phyloP scores from a whole-genome alignment of 768 basidiomycete species.

The Mycena pura region DNA sequence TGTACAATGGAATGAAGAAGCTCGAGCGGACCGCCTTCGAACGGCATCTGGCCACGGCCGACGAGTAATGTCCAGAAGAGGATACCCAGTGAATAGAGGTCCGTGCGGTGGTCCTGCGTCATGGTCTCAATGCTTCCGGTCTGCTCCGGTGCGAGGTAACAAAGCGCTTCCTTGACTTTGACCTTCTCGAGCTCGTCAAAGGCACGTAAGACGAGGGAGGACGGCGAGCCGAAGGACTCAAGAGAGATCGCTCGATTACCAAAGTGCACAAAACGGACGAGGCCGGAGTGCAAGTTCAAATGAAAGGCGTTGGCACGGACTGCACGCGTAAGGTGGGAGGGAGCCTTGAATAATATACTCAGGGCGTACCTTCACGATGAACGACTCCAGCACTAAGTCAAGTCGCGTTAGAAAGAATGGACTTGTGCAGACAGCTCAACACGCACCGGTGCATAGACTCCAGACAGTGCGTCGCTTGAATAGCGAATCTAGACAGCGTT shows the following conservation, averaged over 20 bases:
- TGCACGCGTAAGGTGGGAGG: conserved; percentile 29
- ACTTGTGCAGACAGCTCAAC: background rate
- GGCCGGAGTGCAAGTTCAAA: conserved; percentile 70
- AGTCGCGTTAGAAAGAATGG: conserved; percentile 5
- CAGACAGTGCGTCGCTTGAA: conserved; percentile 75
- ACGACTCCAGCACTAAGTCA: conserved; percentile 56
- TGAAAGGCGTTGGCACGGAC: conserved; percentile 82
- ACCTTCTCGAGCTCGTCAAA: conserved; percentile 68
- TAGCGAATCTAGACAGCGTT: conserved; percentile 61
- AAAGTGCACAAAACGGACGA: conserved; percentile 75
- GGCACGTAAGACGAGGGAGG: conserved; percentile 66
- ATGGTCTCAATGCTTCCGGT: conserved; percentile 77
- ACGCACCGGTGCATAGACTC: conserved; percentile 62
- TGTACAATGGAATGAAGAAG: conserved; percentile 75
- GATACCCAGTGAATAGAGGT: conserved; percentile 76
- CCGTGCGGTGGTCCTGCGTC: conserved; percentile 75
- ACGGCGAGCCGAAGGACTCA: conserved; percentile 75
- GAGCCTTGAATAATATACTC: background rate
- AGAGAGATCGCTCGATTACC: conserved; percentile 77
- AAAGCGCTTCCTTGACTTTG: conserved; percentile 77
- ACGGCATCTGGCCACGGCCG: conserved; percentile 68
- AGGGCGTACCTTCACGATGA: conserved; percentile 67
- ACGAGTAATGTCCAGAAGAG: conserved; percentile 80
- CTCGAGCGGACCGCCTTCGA: conserved; percentile 67
- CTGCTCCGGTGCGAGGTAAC: conserved; percentile 80